Conservation (phyloP, 75 land plant species). For the Ceratopteris richardii region DNA sequence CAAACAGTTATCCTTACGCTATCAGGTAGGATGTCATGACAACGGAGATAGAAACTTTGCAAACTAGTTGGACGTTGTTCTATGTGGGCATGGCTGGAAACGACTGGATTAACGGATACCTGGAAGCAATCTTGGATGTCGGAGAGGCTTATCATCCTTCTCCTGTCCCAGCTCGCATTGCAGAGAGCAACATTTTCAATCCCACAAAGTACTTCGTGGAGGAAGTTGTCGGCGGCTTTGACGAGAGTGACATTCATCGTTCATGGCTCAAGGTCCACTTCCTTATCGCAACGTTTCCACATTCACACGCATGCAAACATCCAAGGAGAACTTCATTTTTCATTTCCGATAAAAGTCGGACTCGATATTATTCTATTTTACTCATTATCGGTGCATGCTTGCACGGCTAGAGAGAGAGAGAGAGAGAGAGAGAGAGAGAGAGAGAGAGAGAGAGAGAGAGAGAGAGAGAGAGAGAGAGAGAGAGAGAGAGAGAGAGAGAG, state of each 20-base stretch:
- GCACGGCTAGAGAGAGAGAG: too few species aligned
- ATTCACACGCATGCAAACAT: too few species aligned
- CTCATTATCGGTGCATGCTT: too few species aligned
- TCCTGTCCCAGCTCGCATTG: neutral
- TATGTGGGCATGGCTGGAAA: constrained; percentile 36
- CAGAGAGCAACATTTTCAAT: constrained; percentile 25
- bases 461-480: neutral
- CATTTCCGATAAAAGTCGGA: too few species aligned
- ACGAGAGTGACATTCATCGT: constrained; percentile 73
- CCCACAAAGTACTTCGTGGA: constrained; percentile 66
- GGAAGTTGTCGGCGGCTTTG: constrained; percentile 63
- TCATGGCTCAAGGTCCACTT: constrained; percentile 76
- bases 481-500: constrained; percentile 4
- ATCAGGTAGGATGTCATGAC: too few species aligned
- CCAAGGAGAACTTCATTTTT: too few species aligned
- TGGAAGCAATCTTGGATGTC: constrained; percentile 41
- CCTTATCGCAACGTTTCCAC: neutral
- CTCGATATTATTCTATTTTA: too few species aligned
- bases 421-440: too few species aligned
- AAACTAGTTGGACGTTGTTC: too few species aligned
- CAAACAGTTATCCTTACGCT: too few species aligned
- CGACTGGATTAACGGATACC: constrained; percentile 50
- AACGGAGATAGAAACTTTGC: too few species aligned
- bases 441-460: too few species aligned
- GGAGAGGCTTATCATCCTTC: constrained; percentile 21